phyloP scores from a whole-genome alignment of 2,329 filamentous ascomycete genomes.

The Xylariaceae sp. region DNA sequence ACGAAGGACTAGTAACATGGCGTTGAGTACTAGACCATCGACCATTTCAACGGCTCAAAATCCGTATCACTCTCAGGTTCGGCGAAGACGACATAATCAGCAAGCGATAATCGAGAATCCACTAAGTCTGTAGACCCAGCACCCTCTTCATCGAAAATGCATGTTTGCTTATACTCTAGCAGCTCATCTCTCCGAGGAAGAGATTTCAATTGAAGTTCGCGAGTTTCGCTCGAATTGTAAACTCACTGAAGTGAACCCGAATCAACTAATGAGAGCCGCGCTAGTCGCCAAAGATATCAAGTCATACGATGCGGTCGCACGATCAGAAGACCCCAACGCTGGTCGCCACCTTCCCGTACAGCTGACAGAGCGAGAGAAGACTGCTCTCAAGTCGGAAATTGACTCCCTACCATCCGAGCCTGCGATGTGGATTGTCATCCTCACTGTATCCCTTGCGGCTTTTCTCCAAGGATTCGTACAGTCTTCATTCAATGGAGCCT shows the following conservation, averaged over 20 bases:
- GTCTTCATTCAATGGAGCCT: slow-evolving; percentile 41
- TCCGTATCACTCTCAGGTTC: slow-evolving; percentile 21
- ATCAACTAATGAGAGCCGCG: slow-evolving; percentile 35
- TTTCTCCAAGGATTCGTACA: slow-evolving; percentile 44
- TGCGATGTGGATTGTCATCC: slow-evolving; percentile 38
- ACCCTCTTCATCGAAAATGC: background rate
- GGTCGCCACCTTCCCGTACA: slow-evolving; percentile 29
- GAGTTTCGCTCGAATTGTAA: slow-evolving; percentile 29
- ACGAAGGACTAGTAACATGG: slow-evolving; percentile 9
- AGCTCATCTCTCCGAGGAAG: slow-evolving; percentile 37
- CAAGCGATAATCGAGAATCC: slow-evolving; percentile 37
- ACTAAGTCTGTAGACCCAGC: slow-evolving; percentile 21
- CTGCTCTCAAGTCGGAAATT: slow-evolving; percentile 35
- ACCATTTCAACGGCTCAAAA: slow-evolving; percentile 13
- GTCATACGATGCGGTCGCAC: slow-evolving; percentile 37
- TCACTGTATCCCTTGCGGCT: slow-evolving; percentile 42
- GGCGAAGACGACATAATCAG: slow-evolving; percentile 30
- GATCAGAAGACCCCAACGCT: slow-evolving; percentile 20
- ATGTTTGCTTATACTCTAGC: slow-evolving; percentile 2
- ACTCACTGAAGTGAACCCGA: slow-evolving; percentile 28
- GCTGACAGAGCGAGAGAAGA: slow-evolving; percentile 34
- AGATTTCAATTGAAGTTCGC: slow-evolving; percentile 35
- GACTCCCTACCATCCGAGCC: slow-evolving; percentile 37
- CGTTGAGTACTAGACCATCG: slow-evolving; percentile 5
- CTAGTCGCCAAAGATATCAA: slow-evolving; percentile 39